Base-by-base conservation (phyloP, 1,284 basidiomycete genomes). In the Fomitopsis palustris region DNA sequence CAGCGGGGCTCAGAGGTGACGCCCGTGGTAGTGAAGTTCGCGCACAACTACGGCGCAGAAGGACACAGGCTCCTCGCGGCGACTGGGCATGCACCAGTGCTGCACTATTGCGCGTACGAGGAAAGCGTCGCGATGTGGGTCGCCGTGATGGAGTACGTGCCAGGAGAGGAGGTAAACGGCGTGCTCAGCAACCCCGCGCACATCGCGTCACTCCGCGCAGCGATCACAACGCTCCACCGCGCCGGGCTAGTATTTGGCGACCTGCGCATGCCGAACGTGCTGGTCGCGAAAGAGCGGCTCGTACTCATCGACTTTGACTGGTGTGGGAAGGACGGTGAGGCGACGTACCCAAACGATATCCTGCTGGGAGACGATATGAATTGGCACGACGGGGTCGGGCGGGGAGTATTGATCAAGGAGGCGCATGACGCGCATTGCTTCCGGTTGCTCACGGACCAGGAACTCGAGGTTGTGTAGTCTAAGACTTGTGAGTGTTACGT, bases 241-340 rank as follows among this genome's bases (percentile, higher is more conserved):
- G 17, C 55, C 0, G 64, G 56, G 27, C 57, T 64, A 9, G 69
- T 66, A 23, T 64, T 65, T 38, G 68, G 69, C 17, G 68, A 70
- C 56, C 55, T 70, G 19, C 63, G 68, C 10, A 27, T 27, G 29
- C 60, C 61, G 47, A 69, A 70, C 55, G 42, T 69, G 37, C 19
- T 70, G 33, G 27, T 65, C 10, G 38, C 12, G 41, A 55, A 29
- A 16, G 43, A 53, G 23, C 58, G 62, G 29, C 35, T 59, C 19
- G 55, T 68, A 45, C 57, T 70, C 21, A 62, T 70, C n/a, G 69
- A 69, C 59, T 70, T 69, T 56, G 66, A 69, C 54, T 66, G 65
- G 68, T 59, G 64, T 59, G 68, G 68, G n/a, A 39, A 54, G 55
- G 61, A 54, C n/a, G 60, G 63, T 31, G 41, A 45, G 58, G 61